Percentiles rank a stretch among this genome's conserved stretches.
Evolutionary conservation across 495 filamentous ascomycete species (phyloP).

Genomic region (Penicillium arizonense): DNA sequence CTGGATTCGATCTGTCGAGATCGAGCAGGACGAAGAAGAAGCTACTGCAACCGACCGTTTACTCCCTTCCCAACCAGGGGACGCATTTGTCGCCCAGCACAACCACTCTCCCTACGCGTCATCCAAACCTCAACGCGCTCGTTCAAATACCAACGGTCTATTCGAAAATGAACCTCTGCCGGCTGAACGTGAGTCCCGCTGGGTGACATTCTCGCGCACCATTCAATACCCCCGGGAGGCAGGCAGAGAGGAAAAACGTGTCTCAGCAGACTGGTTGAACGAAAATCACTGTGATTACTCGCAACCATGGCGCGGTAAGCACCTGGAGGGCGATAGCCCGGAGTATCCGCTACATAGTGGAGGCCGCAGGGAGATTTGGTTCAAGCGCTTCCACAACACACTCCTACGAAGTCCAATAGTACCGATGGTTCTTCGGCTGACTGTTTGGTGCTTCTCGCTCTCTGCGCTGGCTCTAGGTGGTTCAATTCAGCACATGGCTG

Average conservation of each 20-base stretch:
- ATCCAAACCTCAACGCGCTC: constrained; percentile 20
- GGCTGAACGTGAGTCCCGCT: constrained; percentile 51
- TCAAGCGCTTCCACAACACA: constrained; percentile 53
- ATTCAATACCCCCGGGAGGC: constrained; percentile 52
- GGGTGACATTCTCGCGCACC: constrained; percentile 56
- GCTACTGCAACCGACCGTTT: constrained; percentile 31
- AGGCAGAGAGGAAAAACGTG: constrained; percentile 46
- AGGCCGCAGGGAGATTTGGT: constrained; percentile 50
- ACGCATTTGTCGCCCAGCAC: constrained; percentile 57
- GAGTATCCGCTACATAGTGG: constrained; percentile 47
- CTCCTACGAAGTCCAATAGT: constrained; percentile 79
- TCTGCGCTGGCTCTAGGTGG: constrained; percentile 77
- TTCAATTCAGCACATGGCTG: constrained; percentile 65
- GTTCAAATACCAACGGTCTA: constrained; percentile 1
- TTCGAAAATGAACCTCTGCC: constrained; percentile 7
- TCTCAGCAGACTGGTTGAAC: constrained; percentile 59
- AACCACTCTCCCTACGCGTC: constrained; percentile 51
- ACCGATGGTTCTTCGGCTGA: constrained; percentile 78
- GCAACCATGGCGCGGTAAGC: constrained; percentile 54
- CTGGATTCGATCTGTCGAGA: constrained; percentile 40
- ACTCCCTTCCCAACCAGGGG: constrained; percentile 46
- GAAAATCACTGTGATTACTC: constrained; percentile 55
- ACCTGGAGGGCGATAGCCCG: constrained; percentile 35
- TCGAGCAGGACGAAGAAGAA: constrained; percentile 27
- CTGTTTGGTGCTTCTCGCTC: constrained; percentile 78